phyloP scores from a whole-genome alignment of 768 basidiomycete genomes.

The Flagelloscypha sp. region DNA sequence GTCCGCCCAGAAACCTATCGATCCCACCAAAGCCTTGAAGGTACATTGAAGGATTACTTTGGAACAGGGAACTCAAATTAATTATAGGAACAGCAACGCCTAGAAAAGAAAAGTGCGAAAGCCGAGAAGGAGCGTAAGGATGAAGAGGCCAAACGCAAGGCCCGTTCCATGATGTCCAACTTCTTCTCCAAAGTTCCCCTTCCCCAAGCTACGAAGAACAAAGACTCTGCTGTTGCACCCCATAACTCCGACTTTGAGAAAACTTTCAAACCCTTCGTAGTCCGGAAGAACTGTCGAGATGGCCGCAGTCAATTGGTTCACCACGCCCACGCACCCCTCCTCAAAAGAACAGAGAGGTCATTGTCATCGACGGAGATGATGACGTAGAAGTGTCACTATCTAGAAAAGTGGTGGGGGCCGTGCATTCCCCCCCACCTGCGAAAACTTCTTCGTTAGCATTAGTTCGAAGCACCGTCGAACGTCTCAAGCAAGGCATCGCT shows the following conservation, averaged over 20 bases:
- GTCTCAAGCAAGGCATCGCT: too few species aligned
- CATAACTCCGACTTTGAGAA: conserved; percentile 59
- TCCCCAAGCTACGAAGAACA: conserved; percentile 17
- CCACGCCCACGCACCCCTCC: conserved; percentile 13
- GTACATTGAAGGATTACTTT: too few species aligned
- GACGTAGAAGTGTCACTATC: conserved; percentile 12
- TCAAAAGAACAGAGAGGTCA: conserved; percentile 35
- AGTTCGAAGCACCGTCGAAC: too few species aligned
- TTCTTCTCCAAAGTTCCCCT: conserved; percentile 60
- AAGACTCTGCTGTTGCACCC: conserved; percentile 23
- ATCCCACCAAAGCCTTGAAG: too few species aligned
- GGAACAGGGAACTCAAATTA: too few species aligned
- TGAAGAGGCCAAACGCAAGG: conserved; percentile 62
- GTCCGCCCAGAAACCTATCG: too few species aligned
- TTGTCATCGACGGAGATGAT: conserved; percentile 53
- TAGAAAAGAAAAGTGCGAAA: conserved; percentile 61
- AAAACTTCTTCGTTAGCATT: conserved; percentile 8
- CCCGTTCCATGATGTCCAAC: conserved; percentile 64
- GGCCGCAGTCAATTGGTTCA: conserved; percentile 70
- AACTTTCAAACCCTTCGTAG: conserved; percentile 69
- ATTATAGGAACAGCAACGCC: conserved; percentile 56
- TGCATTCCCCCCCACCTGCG: conserved; percentile 26
- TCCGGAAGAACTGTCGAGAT: conserved; percentile 69
- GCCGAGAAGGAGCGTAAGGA: conserved; percentile 66
- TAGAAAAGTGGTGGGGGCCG: background rate